Conservation (phyloP, 371 early-diverging fungal genomes). For the Thermomucor indicae-seudaticae region DNA sequence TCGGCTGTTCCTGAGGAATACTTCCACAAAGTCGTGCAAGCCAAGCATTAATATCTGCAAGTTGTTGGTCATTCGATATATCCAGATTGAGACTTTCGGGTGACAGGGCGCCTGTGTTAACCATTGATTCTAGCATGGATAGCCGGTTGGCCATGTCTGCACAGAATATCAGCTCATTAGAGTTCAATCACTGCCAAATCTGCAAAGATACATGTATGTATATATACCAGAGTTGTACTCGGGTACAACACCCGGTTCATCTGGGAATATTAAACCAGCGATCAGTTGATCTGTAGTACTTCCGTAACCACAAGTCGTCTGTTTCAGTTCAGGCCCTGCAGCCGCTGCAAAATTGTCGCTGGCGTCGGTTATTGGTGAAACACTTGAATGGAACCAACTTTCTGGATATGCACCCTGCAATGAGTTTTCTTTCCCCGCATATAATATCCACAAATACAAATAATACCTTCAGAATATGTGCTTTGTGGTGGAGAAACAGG, state of each 20-base stretch:
- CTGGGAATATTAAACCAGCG: slow-evolving; percentile 14
- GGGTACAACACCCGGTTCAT: slow-evolving; percentile 6
- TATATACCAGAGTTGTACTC: slow-evolving; percentile 18
- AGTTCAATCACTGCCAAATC: neutral
- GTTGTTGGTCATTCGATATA: slow-evolving; percentile 26
- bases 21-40: slow-evolving; percentile 14
- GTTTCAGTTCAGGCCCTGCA: slow-evolving; percentile 8
- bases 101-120: slow-evolving; percentile 13
- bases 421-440: neutral
- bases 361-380: slow-evolving; percentile 23
- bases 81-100: slow-evolving; percentile 23
- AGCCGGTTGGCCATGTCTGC: slow-evolving; percentile 37
- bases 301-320: neutral
- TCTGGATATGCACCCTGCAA: neutral
- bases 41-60: slow-evolving; percentile 41
- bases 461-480: slow-evolving; percentile 12
- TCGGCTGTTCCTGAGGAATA: slow-evolving; percentile 7
- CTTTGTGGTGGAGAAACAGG: slow-evolving; percentile 31
- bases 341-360: slow-evolving; percentile 19
- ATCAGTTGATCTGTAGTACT: slow-evolving; percentile 11
- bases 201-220: neutral
- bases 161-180: too few species aligned
- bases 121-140: slow-evolving; percentile 14
- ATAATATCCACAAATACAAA: neutral
- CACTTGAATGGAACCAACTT: slow-evolving; percentile 5